phyloP scores from a whole-genome alignment of 2,329 filamentous ascomycete species.

The Paraphoma chrysanthemicola region DNA sequence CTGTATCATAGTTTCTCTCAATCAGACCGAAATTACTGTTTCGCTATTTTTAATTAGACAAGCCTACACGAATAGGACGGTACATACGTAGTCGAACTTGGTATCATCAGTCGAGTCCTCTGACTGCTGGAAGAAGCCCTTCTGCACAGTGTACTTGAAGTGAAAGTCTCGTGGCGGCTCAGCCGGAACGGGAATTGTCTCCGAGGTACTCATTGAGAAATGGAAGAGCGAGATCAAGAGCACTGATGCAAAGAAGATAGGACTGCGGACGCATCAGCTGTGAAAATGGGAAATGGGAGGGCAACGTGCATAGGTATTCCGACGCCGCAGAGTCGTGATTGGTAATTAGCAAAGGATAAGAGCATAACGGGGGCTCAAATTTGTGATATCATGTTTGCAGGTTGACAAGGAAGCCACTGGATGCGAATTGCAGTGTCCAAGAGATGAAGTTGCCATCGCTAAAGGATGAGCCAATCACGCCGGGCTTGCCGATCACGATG shows the following conservation, averaged over 20 bases:
- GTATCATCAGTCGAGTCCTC: constrained; percentile 61
- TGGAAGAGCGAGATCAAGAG: constrained; percentile 13
- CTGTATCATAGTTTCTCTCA: constrained; percentile 63
- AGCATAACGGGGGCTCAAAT: constrained; percentile 6
- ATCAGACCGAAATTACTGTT: constrained; percentile 71
- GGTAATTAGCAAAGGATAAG: not conserved
- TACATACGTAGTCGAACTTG: constrained; percentile 68
- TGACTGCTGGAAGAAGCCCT: constrained; percentile 70
- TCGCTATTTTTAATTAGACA: constrained; percentile 50
- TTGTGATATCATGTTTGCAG: constrained; percentile 8
- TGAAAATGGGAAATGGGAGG: not conserved
- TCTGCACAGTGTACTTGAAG: constrained; percentile 65
- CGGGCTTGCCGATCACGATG: constrained; percentile 1
- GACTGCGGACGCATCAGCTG: constrained; percentile 9
- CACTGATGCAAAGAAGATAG: constrained; percentile 17
- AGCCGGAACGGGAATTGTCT: constrained; percentile 2
- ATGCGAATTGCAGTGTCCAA: not conserved
- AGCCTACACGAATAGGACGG: not conserved
- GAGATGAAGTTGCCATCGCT: not conserved
- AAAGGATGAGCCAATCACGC: constrained; percentile 11
- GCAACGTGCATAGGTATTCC: constrained; percentile 10
- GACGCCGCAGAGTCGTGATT: constrained; percentile 6
- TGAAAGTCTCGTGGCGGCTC: constrained; percentile 36
- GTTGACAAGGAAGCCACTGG: not conserved
- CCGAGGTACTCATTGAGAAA: constrained; percentile 7